Evolutionary conservation across 768 basidiomycete species (phyloP).

Genomic region (Auriscalpium vulgare): DNA sequence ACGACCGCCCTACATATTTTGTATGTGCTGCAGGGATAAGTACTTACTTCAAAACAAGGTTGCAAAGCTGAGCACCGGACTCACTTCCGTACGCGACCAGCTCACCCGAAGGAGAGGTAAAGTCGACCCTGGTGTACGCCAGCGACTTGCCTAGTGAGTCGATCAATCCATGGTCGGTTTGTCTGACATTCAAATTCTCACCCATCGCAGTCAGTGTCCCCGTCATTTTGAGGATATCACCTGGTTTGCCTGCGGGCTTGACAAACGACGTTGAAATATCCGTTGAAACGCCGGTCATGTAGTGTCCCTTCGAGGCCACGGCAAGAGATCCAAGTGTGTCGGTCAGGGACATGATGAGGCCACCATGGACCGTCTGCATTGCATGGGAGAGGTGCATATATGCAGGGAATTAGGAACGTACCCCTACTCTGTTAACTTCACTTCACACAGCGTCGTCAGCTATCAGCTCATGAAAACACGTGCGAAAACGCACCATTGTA

Average conservation of each 20-base stretch:
- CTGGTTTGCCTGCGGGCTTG: conserved; percentile 63
- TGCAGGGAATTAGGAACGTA: conserved; percentile 27
- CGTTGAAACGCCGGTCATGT: conserved; percentile 83
- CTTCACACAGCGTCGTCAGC: neutral
- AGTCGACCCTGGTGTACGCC: conserved; percentile 78
- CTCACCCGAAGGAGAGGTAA: conserved; percentile 54
- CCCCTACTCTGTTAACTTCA: conserved; percentile 77
- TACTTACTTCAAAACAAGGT: neutral
- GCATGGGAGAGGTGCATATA: too few species aligned
- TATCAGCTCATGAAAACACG: neutral
- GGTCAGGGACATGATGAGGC: conserved; percentile 72
- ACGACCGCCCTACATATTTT: conserved; percentile 74
- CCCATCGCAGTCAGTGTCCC: conserved; percentile 68
- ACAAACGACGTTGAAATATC: conserved; percentile 76
- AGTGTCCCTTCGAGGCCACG: conserved; percentile 75
- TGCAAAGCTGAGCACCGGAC: conserved; percentile 19
- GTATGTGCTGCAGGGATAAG: conserved; percentile 61
- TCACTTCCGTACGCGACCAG: conserved; percentile 77
- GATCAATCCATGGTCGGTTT: neutral
- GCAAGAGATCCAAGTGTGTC: conserved; percentile 81
- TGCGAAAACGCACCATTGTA: conserved; percentile 51
- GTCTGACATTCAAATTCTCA: conserved; percentile 16
- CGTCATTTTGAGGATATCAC: conserved; percentile 58
- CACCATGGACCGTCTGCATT: conserved; percentile 63
- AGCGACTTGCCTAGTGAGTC: conserved; percentile 56